Base-by-base conservation (phyloP, 2,329 filamentous ascomycete genomes). In the Elsinoe perseae region DNA sequence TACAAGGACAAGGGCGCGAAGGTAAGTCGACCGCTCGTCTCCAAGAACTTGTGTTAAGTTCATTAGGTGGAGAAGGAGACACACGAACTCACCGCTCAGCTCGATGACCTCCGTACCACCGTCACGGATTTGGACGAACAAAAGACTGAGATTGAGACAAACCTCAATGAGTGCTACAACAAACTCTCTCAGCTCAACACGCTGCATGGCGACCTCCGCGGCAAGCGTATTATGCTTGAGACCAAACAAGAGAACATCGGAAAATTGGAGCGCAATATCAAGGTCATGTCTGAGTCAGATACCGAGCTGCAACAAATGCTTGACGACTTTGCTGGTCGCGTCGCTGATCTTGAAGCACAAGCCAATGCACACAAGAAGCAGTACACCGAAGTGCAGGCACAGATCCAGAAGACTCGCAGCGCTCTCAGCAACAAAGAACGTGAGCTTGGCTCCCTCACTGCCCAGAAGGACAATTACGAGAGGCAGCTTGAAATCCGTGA, bases 401-500 rank as follows among this genome's bases (percentile, higher is more conserved):
- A 74, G 25, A 73, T 83, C 2, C 72, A 80, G 56, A 64, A 70
- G 2, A 70, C 68, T 48, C 77, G 79, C 2, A 60, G 64, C 14
- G 61, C 65, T 6, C 65, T 75, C 10, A 74, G 72, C 52, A 60
- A 61, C n/a, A 78, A 79, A 61, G 74, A 79, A 58, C 75, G 68
- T 1, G 85, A 90, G 63, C 79, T 83, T 63, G 92, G 92, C 42
- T 88, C 85, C 62, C 84, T 86, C 63, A 82, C 93, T 69, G 92
- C 91, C 1, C 86, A 95, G 66, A 90, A 92, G 72, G 85, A 88
- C 60, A 88, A 86, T 64, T 89, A 93, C 66, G 89, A 96, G 66
- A 82, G 86, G 3, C 87, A 96, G 61, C 68, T 95, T 2, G 76
- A 82, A 62, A 76, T 80, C 43, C 86, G 92, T 36, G 79, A 85